phyloP scores from a whole-genome alignment of 805 yeast genomes.

The Cyberlindnera nakhonratchasimensis region DNA sequence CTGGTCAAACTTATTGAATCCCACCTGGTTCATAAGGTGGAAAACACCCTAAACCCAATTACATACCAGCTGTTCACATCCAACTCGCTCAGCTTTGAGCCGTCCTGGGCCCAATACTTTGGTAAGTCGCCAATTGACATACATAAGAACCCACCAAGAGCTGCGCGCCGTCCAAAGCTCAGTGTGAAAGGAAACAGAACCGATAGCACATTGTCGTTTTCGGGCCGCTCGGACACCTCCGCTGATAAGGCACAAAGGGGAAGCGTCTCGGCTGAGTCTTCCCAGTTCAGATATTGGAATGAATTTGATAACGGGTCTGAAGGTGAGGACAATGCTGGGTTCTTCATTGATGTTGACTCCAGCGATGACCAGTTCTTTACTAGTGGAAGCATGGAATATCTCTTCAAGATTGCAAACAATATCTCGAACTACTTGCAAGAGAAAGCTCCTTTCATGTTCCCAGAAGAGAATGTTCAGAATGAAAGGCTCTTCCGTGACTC shows the following conservation, averaged over 20 bases:
- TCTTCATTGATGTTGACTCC: slow-evolving; percentile 33
- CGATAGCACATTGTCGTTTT: slow-evolving; percentile 3
- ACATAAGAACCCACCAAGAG: slow-evolving; percentile 40
- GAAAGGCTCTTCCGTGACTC: neutral
- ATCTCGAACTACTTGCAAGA: slow-evolving; percentile 16
- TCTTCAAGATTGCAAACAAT: slow-evolving; percentile 22
- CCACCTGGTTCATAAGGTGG: slow-evolving; percentile 47
- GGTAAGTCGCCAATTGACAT: slow-evolving; percentile 36
- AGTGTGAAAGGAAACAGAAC: slow-evolving; percentile 1
- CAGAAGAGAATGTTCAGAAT: neutral
- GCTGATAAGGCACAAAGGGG: slow-evolving; percentile 2
- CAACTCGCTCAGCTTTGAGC: slow-evolving; percentile 31
- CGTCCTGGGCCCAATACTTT: slow-evolving; percentile 38
- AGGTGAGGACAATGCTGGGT: slow-evolving; percentile 38
- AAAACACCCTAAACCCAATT: slow-evolving; percentile 36
- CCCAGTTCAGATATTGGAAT: slow-evolving; percentile 53
- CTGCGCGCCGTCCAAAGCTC: slow-evolving; percentile 7
- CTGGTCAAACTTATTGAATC: slow-evolving; percentile 41
- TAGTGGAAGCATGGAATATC: slow-evolving; percentile 28
- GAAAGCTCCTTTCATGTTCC: slow-evolving; percentile 21
- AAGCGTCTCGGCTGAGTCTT: slow-evolving; percentile 16
- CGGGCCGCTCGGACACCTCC: slow-evolving; percentile 9
- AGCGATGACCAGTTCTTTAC: slow-evolving; percentile 29
- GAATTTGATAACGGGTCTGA: slow-evolving; percentile 65
- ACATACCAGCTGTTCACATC: slow-evolving; percentile 29